Evolutionary conservation across 2,329 filamentous ascomycete genomes (phyloP), one percentile per base, ranked within the genome.

Genomic region (Hymenoscyphus salicellus): DNA sequence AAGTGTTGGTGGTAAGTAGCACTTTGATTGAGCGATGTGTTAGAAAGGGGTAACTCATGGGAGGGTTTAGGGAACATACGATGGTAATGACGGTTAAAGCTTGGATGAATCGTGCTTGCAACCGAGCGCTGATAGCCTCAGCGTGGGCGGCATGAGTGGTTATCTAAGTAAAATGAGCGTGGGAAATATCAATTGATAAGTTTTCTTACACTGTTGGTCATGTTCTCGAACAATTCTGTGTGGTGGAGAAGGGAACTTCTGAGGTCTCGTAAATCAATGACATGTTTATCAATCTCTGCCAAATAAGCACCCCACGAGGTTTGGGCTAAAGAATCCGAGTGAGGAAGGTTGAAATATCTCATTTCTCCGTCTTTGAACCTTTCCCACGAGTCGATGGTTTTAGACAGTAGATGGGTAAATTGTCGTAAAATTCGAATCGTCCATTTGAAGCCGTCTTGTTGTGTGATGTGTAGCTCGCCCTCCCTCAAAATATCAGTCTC

Each of bases 171-270:
- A 36, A 32, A 7, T 17, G 1, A n/a, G 43, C 16, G 6, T 14
- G 1, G 1, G 2, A 10, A 11, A 11, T 33, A 33, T 49, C 16
- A 14, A 49, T 6, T 30, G 43, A 1, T 17, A 10, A 14, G 16
- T 49, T 58, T 10, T 57, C 63, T 23, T n/a, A 63, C 61, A 56
- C 52, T 66, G 32, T 63, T 61, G 2, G 62, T 64, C 58, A 67
- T 67, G 28, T 67, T 65, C 49, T 67, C 63, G 46, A 66, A 66
- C 6, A 68, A 43, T 26, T 66, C 61, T 5, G 64, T 64, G 10
- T 66, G 63, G 28, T 64, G 30, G 1, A 49, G 46, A 5, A 68
- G 41, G 17, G 55, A 60, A 17, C 62, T 55, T n/a, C 58, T 61
- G 36, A 66, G 61, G 26, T 65, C 63, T 28, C 49, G 52, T 1